These are phyloP conservation scores for Keqinozyma sinolaborantium DNA, from an alignment of 1,139 yeast genomes.

Conservation along the genomic window DNA sequence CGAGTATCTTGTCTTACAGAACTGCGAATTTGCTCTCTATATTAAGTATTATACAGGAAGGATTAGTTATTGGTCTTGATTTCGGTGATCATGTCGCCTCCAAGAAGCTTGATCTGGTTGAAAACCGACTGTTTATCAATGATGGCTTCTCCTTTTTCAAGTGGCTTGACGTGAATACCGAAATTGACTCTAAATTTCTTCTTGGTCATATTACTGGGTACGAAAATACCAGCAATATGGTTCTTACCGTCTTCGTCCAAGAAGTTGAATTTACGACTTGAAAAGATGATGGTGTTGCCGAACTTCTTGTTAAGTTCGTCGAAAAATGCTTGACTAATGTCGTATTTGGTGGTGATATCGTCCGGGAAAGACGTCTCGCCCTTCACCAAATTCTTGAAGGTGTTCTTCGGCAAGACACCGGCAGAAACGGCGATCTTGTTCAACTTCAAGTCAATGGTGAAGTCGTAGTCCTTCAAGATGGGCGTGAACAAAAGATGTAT, in stretches of 20 bases:
- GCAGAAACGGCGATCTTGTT: constrained; percentile 41
- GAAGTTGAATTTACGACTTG: constrained; percentile 51
- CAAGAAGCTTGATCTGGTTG: constrained; percentile 69
- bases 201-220: constrained; percentile 54
- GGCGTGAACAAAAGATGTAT: constrained; percentile 69
- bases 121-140: constrained; percentile 74
- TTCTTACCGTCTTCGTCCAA: constrained; percentile 49
- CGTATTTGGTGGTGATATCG: constrained; percentile 44
- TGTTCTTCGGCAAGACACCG: constrained; percentile 53
- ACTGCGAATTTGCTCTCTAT: not conserved
- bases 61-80: constrained; percentile 14
- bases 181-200: constrained; percentile 77
- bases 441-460: constrained; percentile 59
- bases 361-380: constrained; percentile 40
- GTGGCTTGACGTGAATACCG: constrained; percentile 72
- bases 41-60: constrained; percentile 1
- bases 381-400: constrained; percentile 63
- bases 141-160: constrained; percentile 50
- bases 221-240: constrained; percentile 76
- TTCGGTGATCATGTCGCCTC: constrained; percentile 59
- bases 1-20: constrained; percentile 2
- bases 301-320: constrained; percentile 55
- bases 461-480: constrained; percentile 79
- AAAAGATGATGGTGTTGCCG: constrained; percentile 57
- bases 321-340: constrained; percentile 53